Conservation (phyloP, 371 early-diverging fungal genomes). For the Zychaea mexicana region DNA sequence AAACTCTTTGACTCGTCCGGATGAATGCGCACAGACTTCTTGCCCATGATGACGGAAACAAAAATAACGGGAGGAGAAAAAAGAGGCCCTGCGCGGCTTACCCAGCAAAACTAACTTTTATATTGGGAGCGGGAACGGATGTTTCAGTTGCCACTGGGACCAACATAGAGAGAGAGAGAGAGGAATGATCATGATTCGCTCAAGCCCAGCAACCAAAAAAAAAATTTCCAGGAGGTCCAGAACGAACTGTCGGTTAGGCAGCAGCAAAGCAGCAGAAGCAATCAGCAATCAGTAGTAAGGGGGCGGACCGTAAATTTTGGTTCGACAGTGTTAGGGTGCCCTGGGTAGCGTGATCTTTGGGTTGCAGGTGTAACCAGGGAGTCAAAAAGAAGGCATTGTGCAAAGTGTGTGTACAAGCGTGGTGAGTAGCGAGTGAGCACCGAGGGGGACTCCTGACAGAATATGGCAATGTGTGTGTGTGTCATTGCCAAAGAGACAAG, state of each 20-base stretch:
- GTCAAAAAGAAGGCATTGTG: constrained; percentile 1
- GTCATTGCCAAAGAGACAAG: no score
- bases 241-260: background rate
- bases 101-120: background rate
- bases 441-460: constrained; percentile 2
- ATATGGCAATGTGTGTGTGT: background rate
- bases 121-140: constrained; percentile 1
- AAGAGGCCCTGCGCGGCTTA: background rate
- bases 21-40: constrained; percentile 23
- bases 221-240: constrained; percentile 3
- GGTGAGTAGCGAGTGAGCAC: no score
- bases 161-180: no score
- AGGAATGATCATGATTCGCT: background rate
- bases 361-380: background rate
- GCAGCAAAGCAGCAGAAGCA: no score
- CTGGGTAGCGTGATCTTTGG: background rate
- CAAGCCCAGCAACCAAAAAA: no score
- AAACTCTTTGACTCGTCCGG: constrained; percentile 22
- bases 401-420: no score
- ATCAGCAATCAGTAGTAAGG: no score
- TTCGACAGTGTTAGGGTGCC: background rate
- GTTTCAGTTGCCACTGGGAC: constrained; percentile 3
- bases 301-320: background rate
- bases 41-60: constrained; percentile 6
- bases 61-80: background rate